Conservation (phyloP, 768 basidiomycete species). For the Xerocomus potaroensis region DNA sequence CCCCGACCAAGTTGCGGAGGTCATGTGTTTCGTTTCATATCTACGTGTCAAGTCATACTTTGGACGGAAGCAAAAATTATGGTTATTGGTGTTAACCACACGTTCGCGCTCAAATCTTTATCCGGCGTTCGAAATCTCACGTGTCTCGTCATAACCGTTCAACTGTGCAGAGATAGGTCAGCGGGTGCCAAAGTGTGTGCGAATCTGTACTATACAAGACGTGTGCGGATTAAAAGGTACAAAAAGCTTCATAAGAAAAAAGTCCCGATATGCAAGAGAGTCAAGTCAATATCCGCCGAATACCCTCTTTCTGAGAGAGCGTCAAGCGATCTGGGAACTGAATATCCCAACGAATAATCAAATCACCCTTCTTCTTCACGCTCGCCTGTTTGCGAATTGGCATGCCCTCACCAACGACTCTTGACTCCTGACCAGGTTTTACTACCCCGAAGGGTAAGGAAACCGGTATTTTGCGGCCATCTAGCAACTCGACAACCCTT, state of each 20-base stretch:
- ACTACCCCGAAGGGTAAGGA: slow-evolving; percentile 61
- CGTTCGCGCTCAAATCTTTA: no score
- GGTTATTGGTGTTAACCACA: no score
- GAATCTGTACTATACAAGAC: slow-evolving; percentile 1
- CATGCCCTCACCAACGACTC: slow-evolving; percentile 79
- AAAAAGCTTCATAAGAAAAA: slow-evolving; percentile 6
- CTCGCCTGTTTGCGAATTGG: slow-evolving; percentile 79
- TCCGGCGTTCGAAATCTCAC: no score
- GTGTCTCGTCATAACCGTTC: no score
- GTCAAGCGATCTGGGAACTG: slow-evolving; percentile 79
- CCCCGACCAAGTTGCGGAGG: no score
- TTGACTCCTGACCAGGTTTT: slow-evolving; percentile 73
- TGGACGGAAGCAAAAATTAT: no score
- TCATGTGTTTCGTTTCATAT: no score
- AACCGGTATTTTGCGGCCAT: slow-evolving; percentile 74
- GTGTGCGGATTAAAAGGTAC: slow-evolving; percentile 9
- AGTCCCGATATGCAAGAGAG: background rate
- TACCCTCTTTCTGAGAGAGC: slow-evolving; percentile 71
- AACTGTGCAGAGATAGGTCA: no score
- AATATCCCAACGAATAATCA: slow-evolving; percentile 80
- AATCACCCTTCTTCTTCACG: slow-evolving; percentile 72
- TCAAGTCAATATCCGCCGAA: slow-evolving; percentile 61
- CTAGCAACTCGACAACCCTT: slow-evolving; percentile 62
- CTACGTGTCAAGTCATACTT: no score
- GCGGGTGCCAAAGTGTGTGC: background rate